Percentiles rank a stretch among this genome's conserved stretches.
These are phyloP conservation scores for Cyclospora cayetanensis DNA, from an alignment of 169 alveolate genomes.

Conservation along the genomic window DNA sequence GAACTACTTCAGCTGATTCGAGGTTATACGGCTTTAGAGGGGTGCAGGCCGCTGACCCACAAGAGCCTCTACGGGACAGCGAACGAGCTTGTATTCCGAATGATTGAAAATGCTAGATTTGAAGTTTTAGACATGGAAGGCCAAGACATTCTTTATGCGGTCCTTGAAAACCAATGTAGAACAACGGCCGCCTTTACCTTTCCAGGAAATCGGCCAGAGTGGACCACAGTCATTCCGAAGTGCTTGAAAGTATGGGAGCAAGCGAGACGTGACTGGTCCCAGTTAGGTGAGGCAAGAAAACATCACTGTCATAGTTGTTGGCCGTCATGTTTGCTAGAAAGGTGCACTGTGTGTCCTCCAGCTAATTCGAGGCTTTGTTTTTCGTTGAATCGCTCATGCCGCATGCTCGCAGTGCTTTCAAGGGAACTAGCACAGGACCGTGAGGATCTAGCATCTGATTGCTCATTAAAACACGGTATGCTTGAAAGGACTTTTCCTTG, in stretches of 20 bases:
- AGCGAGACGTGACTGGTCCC: conserved; percentile 54
- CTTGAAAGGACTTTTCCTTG: background rate
- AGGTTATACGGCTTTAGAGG: conserved; percentile 29
- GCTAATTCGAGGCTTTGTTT: no score
- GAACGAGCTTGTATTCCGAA: conserved; percentile 20
- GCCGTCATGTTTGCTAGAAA: background rate
- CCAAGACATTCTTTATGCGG: background rate
- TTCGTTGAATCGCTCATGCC: background rate
- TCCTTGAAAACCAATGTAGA: conserved; percentile 60
- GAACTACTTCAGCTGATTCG: conserved; percentile 36
- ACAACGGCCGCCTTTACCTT: conserved; percentile 2
- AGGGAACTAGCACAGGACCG: background rate
- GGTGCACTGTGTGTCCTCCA: no score
- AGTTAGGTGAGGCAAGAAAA: background rate
- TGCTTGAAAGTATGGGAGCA: conserved; percentile 4
- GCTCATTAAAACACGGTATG: conserved; percentile 20
- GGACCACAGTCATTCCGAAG: background rate
- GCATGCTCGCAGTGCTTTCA: background rate
- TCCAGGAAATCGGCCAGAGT: background rate
- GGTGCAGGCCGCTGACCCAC: conserved; percentile 30
- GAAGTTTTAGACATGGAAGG: background rate
- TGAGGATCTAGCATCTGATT: conserved; percentile 39
- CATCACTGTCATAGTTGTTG: background rate
- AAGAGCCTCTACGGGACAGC: conserved; percentile 24
- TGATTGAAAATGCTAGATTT: conserved; percentile 43